Conservation (phyloP, 495 filamentous ascomycete genomes). For the Penicillium subrubescens region DNA sequence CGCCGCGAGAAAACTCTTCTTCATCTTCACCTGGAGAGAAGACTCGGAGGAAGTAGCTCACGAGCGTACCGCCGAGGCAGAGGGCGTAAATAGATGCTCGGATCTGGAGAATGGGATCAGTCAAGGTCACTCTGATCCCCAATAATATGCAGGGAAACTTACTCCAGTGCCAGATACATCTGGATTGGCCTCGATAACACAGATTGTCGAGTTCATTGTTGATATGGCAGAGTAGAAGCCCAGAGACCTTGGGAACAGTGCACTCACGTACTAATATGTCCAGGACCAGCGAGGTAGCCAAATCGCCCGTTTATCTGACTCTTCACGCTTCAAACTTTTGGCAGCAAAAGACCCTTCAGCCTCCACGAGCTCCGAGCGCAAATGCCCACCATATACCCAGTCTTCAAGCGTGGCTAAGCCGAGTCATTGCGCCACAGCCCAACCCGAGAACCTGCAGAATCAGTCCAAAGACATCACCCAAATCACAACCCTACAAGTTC, state of each 20-base stretch:
- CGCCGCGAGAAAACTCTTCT: conserved; percentile 20
- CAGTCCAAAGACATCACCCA: not conserved
- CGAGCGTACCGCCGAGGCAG: conserved; percentile 22
- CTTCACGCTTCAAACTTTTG: not conserved
- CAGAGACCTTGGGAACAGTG: not conserved
- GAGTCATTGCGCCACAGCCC: conserved; percentile 5
- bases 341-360: not conserved
- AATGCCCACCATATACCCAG: not conserved
- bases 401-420: not conserved
- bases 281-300: not conserved
- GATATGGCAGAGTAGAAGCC: not conserved
- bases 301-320: not conserved
- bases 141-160: not conserved
- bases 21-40: conserved; percentile 20
- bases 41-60: conserved; percentile 19
- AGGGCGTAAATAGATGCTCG: conserved; percentile 22
- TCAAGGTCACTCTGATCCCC: not conserved
- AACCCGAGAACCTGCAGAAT: not conserved
- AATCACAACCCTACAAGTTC: not conserved
- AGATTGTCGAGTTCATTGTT: conserved; percentile 17
- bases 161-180: conserved; percentile 22
- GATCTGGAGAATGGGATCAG: conserved; percentile 11
- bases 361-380: not conserved
- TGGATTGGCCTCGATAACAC: conserved; percentile 19
- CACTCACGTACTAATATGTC: not conserved